A percentile compares a stretch with the other conserved stretches of the same genome.
These are phyloP conservation scores for Malus hybrid DNA, from an alignment of 331 rosid species.

Conservation along the genomic window DNA sequence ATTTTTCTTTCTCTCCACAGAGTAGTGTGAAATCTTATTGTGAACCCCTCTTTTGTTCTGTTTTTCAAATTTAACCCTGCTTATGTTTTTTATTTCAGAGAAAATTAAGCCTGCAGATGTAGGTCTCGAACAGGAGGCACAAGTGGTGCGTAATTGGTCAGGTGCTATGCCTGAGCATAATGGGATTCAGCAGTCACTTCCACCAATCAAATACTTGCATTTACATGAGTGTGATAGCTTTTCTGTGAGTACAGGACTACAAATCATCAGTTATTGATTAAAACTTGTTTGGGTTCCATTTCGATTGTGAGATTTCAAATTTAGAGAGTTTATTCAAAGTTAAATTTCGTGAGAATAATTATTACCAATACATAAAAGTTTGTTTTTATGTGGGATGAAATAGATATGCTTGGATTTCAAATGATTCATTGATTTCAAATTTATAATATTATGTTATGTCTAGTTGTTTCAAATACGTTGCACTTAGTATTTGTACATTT, in stretches of 20 bases:
- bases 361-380: neutral
- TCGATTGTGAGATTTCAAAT: neutral
- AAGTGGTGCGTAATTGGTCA: constrained; percentile 74
- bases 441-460: neutral
- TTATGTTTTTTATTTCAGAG: constrained; percentile 46
- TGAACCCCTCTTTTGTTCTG: neutral
- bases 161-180: constrained; percentile 41
- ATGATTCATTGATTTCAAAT: neutral
- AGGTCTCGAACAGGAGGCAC: constrained; percentile 96
- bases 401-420: neutral
- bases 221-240: constrained; percentile 73
- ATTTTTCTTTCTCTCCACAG: neutral
- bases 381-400: neutral
- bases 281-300: neutral
- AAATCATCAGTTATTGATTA: neutral
- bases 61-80: constrained; percentile 18
- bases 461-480: neutral
- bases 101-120: constrained; percentile 91
- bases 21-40: neutral
- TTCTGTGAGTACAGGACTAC: constrained; percentile 50
- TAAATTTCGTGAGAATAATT: neutral
- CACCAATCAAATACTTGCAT: constrained; percentile 87
- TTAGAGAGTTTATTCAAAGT: neutral
- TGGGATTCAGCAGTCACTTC: constrained; percentile 52
- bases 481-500: neutral